A percentile compares a stretch with the other conserved stretches of the same genome.
Conservation (phyloP, 495 filamentous ascomycete species). For the Penicillium coffeae region DNA sequence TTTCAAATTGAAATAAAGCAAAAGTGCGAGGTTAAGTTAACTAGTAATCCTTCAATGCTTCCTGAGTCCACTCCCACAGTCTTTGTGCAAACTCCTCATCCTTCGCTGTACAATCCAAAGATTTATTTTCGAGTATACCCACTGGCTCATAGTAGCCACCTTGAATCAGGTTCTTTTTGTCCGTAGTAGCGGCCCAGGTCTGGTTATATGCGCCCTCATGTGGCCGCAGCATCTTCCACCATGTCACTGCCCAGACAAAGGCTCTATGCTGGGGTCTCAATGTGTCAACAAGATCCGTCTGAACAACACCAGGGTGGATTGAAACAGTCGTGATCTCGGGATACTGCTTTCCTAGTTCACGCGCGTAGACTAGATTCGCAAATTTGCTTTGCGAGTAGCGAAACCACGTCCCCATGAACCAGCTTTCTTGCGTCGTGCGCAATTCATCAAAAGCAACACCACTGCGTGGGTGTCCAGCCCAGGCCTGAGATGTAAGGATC, state of each 20-base stretch:
- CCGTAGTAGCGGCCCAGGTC: conserved; percentile 49
- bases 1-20: no score
- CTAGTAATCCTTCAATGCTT: conserved; percentile 9
- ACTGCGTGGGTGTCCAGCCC: conserved; percentile 37
- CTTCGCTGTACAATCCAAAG: conserved; percentile 12
- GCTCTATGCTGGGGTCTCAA: conserved; percentile 10
- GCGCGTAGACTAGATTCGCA: conserved; percentile 60
- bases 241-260: conserved; percentile 13
- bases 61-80: conserved; percentile 55
- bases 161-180: conserved; percentile 23
- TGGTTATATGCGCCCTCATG: conserved; percentile 48
- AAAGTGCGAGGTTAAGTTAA: no score
- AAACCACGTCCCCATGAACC: conserved; percentile 24
- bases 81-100: conserved; percentile 44
- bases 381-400: conserved; percentile 67
- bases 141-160: conserved; percentile 53
- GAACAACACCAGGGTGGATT: conserved; percentile 43
- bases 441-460: conserved; percentile 41
- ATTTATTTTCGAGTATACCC: conserved; percentile 25
- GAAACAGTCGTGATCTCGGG: conserved; percentile 37
- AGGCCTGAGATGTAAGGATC: conserved; percentile 35
- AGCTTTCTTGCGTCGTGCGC: conserved; percentile 10
- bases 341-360: conserved; percentile 50
- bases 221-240: conserved; percentile 6
- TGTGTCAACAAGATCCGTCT: conserved; percentile 30